phyloP scores from a whole-genome alignment of 2,329 filamentous ascomycete species.

The Acrocalymma vagum region DNA sequence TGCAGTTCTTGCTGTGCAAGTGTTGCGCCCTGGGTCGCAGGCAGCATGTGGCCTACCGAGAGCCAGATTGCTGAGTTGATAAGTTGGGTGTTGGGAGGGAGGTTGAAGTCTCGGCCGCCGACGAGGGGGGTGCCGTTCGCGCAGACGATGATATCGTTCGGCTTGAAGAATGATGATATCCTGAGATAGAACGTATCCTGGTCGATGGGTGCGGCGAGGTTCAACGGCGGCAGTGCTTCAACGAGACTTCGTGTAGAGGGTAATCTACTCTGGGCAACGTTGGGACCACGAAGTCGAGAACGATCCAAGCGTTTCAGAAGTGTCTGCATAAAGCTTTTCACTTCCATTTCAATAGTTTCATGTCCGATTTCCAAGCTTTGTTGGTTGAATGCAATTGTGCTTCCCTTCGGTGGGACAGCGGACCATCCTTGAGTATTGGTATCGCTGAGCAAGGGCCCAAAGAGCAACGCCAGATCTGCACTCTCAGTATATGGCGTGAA shows the following conservation, averaged over 20 bases:
- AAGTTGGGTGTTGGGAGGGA: slow-evolving; percentile 49
- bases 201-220: slow-evolving; percentile 49
- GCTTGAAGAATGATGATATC: slow-evolving; percentile 57
- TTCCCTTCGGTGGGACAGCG: slow-evolving; percentile 44
- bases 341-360: slow-evolving; percentile 46
- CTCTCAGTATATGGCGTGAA: slow-evolving; percentile 30
- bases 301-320: slow-evolving; percentile 12
- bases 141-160: slow-evolving; percentile 64
- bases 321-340: slow-evolving; percentile 25
- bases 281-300: no score
- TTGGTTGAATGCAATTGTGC: slow-evolving; percentile 42
- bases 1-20: slow-evolving; percentile 40
- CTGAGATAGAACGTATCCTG: slow-evolving; percentile 60
- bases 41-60: slow-evolving; percentile 69
- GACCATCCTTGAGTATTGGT: slow-evolving; percentile 56
- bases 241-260: slow-evolving; percentile 5
- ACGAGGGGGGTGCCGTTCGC: slow-evolving; percentile 64
- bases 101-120: slow-evolving; percentile 18
- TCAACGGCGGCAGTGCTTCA: slow-evolving; percentile 5
- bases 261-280: no score
- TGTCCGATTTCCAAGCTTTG: slow-evolving; percentile 40
- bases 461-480: slow-evolving; percentile 55
- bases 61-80: slow-evolving; percentile 66
- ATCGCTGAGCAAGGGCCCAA: slow-evolving; percentile 51
- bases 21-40: slow-evolving; percentile 64